Conservation (phyloP, 352 stramenopile genomes). For the Pythium aquatile region DNA sequence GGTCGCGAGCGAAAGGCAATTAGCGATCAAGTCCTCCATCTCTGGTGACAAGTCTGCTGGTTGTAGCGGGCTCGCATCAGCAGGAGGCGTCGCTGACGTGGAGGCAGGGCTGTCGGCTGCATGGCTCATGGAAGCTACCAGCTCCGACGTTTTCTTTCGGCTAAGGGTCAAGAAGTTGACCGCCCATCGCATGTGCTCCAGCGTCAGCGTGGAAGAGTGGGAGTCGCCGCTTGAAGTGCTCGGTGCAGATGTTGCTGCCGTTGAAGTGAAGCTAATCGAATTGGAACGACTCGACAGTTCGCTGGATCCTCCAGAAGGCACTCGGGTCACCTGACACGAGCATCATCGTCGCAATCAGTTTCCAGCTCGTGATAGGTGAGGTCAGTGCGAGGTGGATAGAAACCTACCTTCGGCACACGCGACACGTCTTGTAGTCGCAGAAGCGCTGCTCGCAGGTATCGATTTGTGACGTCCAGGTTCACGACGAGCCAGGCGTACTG, state of each 20-base stretch:
- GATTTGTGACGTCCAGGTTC: slow-evolving; percentile 71
- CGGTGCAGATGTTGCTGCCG: neutral
- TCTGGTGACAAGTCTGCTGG: slow-evolving; percentile 28
- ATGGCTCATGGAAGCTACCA: slow-evolving; percentile 31
- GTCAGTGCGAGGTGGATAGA: neutral
- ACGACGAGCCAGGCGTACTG: slow-evolving; percentile 67
- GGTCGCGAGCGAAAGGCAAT: slow-evolving; percentile 59
- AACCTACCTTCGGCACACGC: slow-evolving; percentile 16
- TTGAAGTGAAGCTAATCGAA: neutral
- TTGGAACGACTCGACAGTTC: neutral
- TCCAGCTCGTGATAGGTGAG: neutral
- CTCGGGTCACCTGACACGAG: neutral
- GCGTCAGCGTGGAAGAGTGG: slow-evolving; percentile 25
- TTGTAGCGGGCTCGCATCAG: neutral
- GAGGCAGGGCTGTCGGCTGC: neutral
- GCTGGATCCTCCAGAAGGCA: neutral
- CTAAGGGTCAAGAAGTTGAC: slow-evolving; percentile 53
- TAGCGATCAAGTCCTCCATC: slow-evolving; percentile 49
- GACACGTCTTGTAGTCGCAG: slow-evolving; percentile 51
- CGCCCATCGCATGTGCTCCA: slow-evolving; percentile 67
- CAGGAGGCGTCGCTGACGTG: neutral
- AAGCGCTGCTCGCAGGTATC: slow-evolving; percentile 49
- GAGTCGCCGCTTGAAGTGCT: neutral
- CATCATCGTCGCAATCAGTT: neutral
- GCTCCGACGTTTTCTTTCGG: slow-evolving; percentile 34